Percentiles rank a stretch among this genome's conserved stretches.
Conservation (phyloP, 352 stramenopile genomes). For the Pythium monospermum region DNA sequence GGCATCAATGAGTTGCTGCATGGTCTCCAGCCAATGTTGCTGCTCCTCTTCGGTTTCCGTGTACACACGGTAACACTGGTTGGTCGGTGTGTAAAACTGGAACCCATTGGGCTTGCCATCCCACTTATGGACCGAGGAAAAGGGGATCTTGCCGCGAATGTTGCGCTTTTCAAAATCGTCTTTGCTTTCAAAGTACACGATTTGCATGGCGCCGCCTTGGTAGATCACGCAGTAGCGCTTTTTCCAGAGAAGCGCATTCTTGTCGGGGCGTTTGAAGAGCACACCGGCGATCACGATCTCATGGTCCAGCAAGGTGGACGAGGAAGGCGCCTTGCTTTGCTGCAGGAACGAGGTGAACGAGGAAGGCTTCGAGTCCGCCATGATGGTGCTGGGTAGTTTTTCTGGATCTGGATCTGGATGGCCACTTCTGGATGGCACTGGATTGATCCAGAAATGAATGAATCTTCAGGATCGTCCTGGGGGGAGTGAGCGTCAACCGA, state of each 20-base stretch:
- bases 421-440: slow-evolving; percentile 2
- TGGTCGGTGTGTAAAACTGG: slow-evolving; percentile 82
- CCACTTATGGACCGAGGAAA: slow-evolving; percentile 75
- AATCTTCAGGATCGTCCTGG: too few species aligned
- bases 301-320: slow-evolving; percentile 19
- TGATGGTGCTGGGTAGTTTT: slow-evolving; percentile 9
- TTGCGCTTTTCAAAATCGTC: slow-evolving; percentile 67
- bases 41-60: slow-evolving; percentile 69
- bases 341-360: slow-evolving; percentile 19
- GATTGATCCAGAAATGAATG: slow-evolving; percentile 2
- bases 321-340: slow-evolving; percentile 14
- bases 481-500: slow-evolving; percentile 5
- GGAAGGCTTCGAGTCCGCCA: slow-evolving; percentile 14
- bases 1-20: slow-evolving; percentile 68
- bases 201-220: slow-evolving; percentile 48
- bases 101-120: slow-evolving; percentile 84
- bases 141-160: slow-evolving; percentile 81
- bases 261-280: slow-evolving; percentile 81
- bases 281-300: slow-evolving; percentile 59
- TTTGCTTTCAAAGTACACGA: slow-evolving; percentile 74
- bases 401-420: background rate
- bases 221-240: slow-evolving; percentile 85
- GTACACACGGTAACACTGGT: slow-evolving; percentile 86
- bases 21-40: slow-evolving; percentile 54
- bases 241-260: slow-evolving; percentile 84